phyloP scores from a whole-genome alignment of 78 protist genomes.

The Polysphondylium violaceum region DNA sequence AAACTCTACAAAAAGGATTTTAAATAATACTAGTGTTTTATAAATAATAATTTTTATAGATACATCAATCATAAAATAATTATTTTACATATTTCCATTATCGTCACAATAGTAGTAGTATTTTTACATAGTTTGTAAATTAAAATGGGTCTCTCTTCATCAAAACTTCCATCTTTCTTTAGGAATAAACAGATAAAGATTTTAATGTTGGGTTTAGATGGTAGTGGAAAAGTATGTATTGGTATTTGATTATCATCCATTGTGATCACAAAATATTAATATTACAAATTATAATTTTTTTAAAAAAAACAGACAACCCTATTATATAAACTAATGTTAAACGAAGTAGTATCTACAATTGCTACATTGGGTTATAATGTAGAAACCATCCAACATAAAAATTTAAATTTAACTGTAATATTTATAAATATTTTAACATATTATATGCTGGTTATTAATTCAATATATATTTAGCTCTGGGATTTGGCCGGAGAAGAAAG shows the following conservation, averaged over 20 bases:
- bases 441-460: background rate
- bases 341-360: constrained; percentile 70
- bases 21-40: background rate
- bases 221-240: constrained; percentile 29
- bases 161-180: constrained; percentile 14
- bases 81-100: too few species aligned
- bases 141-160: constrained; percentile 14
- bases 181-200: constrained; percentile 17
- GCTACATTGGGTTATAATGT: constrained; percentile 66
- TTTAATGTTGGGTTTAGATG: constrained; percentile 65
- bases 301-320: constrained; percentile 42
- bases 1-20: too few species aligned
- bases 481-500: constrained; percentile 63
- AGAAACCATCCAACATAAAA: constrained; percentile 72
- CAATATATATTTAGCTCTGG: background rate
- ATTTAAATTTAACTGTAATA: constrained; percentile 59
- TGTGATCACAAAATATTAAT: background rate
- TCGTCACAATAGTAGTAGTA: too few species aligned
- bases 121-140: too few species aligned
- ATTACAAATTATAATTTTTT: background rate
- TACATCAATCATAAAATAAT: too few species aligned
- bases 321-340: constrained; percentile 74
- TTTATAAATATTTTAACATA: too few species aligned
- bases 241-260: background rate
- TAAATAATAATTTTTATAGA: background rate